Evolutionary conservation across 768 basidiomycete species (phyloP), one percentile per base, ranked within the genome.

Genomic region (Mycena belliarum): DNA sequence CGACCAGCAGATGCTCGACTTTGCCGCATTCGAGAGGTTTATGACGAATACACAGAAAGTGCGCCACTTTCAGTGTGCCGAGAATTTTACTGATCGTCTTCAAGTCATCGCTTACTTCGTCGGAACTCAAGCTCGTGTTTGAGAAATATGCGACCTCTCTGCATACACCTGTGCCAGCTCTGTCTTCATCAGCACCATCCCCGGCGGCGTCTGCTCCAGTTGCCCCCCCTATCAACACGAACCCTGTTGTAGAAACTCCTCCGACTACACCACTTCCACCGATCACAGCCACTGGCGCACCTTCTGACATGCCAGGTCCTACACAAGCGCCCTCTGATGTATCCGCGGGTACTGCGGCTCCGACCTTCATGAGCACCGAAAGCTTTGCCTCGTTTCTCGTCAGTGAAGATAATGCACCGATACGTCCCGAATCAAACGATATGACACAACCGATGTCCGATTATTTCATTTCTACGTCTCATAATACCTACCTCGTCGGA

Each of bases 401-500:
- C 25, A 87, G 87, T 8, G 66, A 79, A 7, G 83, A 87, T 57
- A 90, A 89, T 63, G 70, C 80, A 3, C 50, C 58, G 5, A 57
- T 50, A 11, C 42, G 44, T 20, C 58, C 55, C 10, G 50, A 48
- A 9, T 70, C 72, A 57, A 83, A 86, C 42, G 83, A 90, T 58
- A 91, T 92, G 91, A 83, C 83, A 1, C 71, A 79, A 11, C 87
- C 90, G 7, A 70, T 93, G 26, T 76, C 79, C 11, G 86, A 91
- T 51, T 92, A 92, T 53, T 91, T 79, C 67, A 83, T 95, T 66
- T 93, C 91, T 4, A 87, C 91, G 12, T 93, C 91, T 10, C 95
- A 98, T 69, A 98, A 98, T 63, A 95, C 93, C 0, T 95, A 95
- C 67, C 84, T 95, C 10, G 84, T 92, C 18, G 93, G 93, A 0